A percentile compares a stretch with the other conserved stretches of the same genome.
phyloP scores from a whole-genome alignment of 495 filamentous ascomycete species.

The Penicillium tannophilum region DNA sequence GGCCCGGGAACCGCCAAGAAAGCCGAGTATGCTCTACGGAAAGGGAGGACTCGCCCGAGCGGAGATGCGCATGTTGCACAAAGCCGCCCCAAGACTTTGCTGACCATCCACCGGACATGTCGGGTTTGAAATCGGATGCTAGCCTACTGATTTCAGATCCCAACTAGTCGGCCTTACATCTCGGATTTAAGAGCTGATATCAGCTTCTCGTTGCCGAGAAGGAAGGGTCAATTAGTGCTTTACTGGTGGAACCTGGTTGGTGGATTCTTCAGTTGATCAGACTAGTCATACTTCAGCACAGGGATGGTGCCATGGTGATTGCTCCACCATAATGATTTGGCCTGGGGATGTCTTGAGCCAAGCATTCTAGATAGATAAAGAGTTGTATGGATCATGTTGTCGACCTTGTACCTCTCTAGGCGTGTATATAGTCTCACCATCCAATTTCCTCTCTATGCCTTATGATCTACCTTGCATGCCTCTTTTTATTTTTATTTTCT shows the following conservation, averaged over 20 bases:
- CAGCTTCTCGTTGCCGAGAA: neutral
- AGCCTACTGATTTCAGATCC: constrained; percentile 7
- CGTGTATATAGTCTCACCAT: constrained; percentile 16
- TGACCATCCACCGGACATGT: constrained; percentile 13
- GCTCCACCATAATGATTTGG: constrained; percentile 21
- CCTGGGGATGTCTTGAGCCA: constrained; percentile 18
- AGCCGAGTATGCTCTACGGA: constrained; percentile 23
- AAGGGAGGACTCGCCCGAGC: constrained; percentile 24
- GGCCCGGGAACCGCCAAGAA: constrained; percentile 23
- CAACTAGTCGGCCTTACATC: neutral
- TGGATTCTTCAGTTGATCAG: neutral
- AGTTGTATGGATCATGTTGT: constrained; percentile 15
- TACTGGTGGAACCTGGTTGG: neutral
- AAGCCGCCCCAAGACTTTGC: constrained; percentile 11
- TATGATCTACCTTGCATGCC: neutral
- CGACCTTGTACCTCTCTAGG: constrained; percentile 9
- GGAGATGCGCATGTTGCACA: constrained; percentile 24
- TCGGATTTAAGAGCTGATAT: constrained; percentile 1
- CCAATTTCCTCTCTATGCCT: neutral
- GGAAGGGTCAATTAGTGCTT: neutral
- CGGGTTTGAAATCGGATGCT: constrained; percentile 17
- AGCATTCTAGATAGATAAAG: constrained; percentile 34
- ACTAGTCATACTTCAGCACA: constrained; percentile 9
- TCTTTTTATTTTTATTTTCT: neutral
- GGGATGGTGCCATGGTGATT: constrained; percentile 12